A percentile compares a stretch with the other conserved stretches of the same genome.
phyloP scores from a whole-genome alignment of 148 eudicot genomes.

The Salicornia ramosissima region DNA sequence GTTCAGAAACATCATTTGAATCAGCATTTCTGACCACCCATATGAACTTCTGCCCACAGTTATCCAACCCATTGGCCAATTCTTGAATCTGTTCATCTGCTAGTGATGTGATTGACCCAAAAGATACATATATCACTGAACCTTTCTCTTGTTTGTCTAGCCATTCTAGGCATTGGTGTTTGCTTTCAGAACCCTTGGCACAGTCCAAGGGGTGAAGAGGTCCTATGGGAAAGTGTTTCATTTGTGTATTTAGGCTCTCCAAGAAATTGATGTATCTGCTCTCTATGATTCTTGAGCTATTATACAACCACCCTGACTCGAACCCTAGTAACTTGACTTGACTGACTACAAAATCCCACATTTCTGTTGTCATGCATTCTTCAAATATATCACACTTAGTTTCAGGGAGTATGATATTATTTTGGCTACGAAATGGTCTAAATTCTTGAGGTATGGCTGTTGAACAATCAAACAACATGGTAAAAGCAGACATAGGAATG shows the following conservation, averaged over 20 bases:
- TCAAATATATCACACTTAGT: not conserved
- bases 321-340: slow-evolving; percentile 10
- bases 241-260: not conserved
- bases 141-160: slow-evolving; percentile 43
- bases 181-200: not conserved
- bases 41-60: slow-evolving; percentile 40
- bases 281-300: slow-evolving; percentile 25
- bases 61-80: slow-evolving; percentile 58
- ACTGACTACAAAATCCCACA: slow-evolving; percentile 9
- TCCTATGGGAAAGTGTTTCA: slow-evolving; percentile 36
- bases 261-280: slow-evolving; percentile 21
- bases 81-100: slow-evolving; percentile 40
- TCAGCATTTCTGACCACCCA: slow-evolving; percentile 47
- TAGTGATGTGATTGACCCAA: slow-evolving; percentile 50
- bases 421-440: no score
- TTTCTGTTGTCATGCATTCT: slow-evolving; percentile 23
- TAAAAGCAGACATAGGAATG: slow-evolving; percentile 16
- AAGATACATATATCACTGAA: slow-evolving; percentile 55
- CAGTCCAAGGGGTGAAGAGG: slow-evolving; percentile 29
- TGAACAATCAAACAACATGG: slow-evolving; percentile 3
- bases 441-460: no score
- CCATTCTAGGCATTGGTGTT: slow-evolving; percentile 41
- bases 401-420: no score
- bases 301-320: slow-evolving; percentile 21
- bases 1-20: not conserved